Base-by-base conservation (phyloP, 2,329 filamentous ascomycete species). In the Fusarium ambrosium region DNA sequence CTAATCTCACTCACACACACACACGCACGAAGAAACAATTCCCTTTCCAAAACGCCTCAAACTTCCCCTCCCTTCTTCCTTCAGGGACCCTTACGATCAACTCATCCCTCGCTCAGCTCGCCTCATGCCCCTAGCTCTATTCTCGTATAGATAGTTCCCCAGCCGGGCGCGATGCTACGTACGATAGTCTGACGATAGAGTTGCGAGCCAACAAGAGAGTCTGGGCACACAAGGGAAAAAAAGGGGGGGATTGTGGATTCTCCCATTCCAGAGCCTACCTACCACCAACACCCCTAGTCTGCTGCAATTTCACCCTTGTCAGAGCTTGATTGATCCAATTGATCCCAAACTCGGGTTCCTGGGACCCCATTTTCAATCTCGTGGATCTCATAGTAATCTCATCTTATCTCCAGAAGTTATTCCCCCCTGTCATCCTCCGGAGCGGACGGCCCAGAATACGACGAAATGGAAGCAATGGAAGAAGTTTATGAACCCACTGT, bases 301-400 rank as follows among this genome's bases (percentile, higher is more conserved):
- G 55, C 58, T 48, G 59, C 51, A 72, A 75, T 70, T 62, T 74
- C 69, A 61, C 22, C 37, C 34, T 65, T 62, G 74, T 65, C 58
- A 62, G 72, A 74, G 59, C 69, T 73, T 75, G 48, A 72, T 74
- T 70, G 66, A 64, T 48, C 41, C 69, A 75, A 64, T 73, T 53
- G 71, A 74, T 72, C 51, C 62, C 34, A 63, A 66, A 41, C 72
- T 14, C 24, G n/a, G 45, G 51, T 34, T 61, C 61, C 37, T 65
- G 24, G 24, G 61, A 59, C 59, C 66, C 27, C 37, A 29, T 29
- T 58, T 58, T 64, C 53, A 51, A 56, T 56, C 62, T 64, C 62
- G 48, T 43, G 41, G 36, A 64, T 72, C 58, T 60, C 58, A 55
- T 64, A 39, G 36, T 37, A 62, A 74, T 60, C 68, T 71, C 67